Base-by-base conservation (phyloP, 2,329 filamentous ascomycete genomes). In the Gnomoniopsis sp. region DNA sequence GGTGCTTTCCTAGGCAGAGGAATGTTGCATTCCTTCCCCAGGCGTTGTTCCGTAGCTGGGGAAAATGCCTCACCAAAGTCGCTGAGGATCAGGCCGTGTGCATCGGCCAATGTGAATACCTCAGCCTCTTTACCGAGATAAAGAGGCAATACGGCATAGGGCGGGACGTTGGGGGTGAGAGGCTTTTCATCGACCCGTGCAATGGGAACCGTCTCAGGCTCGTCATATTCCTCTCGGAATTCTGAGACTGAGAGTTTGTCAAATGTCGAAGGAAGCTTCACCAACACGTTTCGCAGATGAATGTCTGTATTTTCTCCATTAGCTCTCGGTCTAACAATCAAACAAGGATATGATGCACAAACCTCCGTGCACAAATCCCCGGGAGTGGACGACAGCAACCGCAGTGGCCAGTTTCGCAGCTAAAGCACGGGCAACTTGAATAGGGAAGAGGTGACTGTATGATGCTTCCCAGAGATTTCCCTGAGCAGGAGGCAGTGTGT, bases 41-140 rank as follows among this genome's bases (percentile, higher is more conserved):
- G 60, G 30, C 68, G 67, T 49, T 41, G 2, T 1, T 68, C 62
- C 22, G 49, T 60, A 17, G 49, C 58, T 19, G 69, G 67, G 1
- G 63, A 34, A 58, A 71, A 73, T 6, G 70, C 63, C 50, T 71
- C 69, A 14, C 70, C 71, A 65, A 72, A 74, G 62, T 75, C 72
- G 59, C 62, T 65, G 1, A 75, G 69, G 52, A 74, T 56, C 0
- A 70, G 41, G 30, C 53, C 53, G 4, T 61, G 60, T 1, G 67
- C 62, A 14, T 75, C 72, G 1, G 62, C 60, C 22, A 71, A 30
- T 10, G 62, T 60, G 48, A 72, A 67, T 0, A 69, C 57, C 46
- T 70, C 60, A 7, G 67, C 67, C 6, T 63, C 41, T 60, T 71
- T 70, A 2, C 68, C 70, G 22, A 74, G 64, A 15, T 49, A 55